These are phyloP conservation scores for Hypholoma sublateritium DNA, from an alignment of 768 basidiomycete species.

Conservation along the genomic window DNA sequence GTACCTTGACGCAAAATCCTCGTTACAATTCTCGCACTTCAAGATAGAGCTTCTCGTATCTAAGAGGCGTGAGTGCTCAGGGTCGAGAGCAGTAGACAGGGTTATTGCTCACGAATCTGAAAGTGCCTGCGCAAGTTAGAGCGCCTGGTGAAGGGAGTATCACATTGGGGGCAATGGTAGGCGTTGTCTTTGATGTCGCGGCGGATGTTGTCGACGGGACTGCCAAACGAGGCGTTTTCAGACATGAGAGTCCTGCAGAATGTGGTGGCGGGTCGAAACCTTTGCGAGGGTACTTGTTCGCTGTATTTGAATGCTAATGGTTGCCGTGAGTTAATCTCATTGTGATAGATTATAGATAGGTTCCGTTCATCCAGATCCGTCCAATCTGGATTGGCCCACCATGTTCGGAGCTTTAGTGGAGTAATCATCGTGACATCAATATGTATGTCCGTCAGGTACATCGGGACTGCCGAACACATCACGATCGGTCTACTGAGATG, in stretches of 20 bases:
- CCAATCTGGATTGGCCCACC: conserved; percentile 7
- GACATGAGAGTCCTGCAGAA: conserved; percentile 18
- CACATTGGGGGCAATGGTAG: conserved; percentile 35
- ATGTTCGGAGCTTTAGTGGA: conserved; percentile 20
- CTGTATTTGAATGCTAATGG: conserved; percentile 17
- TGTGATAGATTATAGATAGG: conserved; percentile 5
- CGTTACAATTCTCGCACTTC: conserved; percentile 27
- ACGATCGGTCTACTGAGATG: background rate
- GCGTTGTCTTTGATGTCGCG: conserved; percentile 32
- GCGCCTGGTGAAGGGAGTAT: conserved; percentile 34
- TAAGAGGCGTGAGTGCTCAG: conserved; percentile 11
- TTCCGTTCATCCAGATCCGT: conserved; percentile 2
- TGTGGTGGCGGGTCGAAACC: conserved; percentile 13
- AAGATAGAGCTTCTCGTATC: conserved; percentile 24
- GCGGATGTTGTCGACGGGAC: conserved; percentile 30
- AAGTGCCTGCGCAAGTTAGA: conserved; percentile 36
- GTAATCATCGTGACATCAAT: conserved; percentile 15
- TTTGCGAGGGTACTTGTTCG: conserved; percentile 9
- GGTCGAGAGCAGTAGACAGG: conserved; percentile 7
- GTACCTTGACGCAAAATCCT: conserved; percentile 22
- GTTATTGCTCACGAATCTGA: conserved; percentile 29
- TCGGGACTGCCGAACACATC: background rate
- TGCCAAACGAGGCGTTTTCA: conserved; percentile 16
- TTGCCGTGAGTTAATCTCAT: conserved; percentile 7
- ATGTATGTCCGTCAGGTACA: conserved; percentile 8